These are phyloP conservation scores for Scedosporium minutisporum DNA, from an alignment of 2,329 filamentous ascomycete species.

Conservation along the genomic window DNA sequence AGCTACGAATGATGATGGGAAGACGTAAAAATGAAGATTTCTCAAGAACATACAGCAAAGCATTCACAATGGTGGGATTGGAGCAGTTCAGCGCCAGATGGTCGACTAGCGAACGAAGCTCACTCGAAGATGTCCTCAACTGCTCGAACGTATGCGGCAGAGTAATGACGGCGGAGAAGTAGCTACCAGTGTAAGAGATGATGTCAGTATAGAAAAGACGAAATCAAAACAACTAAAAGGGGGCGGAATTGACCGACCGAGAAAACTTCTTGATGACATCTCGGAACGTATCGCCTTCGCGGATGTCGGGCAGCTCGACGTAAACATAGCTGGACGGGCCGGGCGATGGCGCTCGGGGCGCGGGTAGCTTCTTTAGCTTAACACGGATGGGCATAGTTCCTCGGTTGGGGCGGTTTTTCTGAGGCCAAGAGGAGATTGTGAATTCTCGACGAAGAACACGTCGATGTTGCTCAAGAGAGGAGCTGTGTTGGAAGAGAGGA, in stretches of 20 bases:
- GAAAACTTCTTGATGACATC: slow-evolving; percentile 58
- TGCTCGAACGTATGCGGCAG: slow-evolving; percentile 65
- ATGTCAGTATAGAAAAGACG: neutral
- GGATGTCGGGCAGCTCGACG: slow-evolving; percentile 19
- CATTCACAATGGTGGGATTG: slow-evolving; percentile 62
- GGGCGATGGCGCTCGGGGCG: slow-evolving; percentile 13
- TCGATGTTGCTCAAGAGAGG: neutral
- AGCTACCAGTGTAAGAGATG: slow-evolving; percentile 30
- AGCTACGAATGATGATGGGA: neutral
- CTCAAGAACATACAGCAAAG: slow-evolving; percentile 51
- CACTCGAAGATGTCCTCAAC: slow-evolving; percentile 53
- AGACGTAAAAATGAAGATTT: neutral
- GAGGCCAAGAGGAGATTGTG: neutral
- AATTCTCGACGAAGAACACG: neutral
- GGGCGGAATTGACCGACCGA: slow-evolving; percentile 29
- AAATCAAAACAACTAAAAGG: neutral
- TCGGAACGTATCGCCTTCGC: slow-evolving; percentile 19
- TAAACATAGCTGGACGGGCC: slow-evolving; percentile 20
- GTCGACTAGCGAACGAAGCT: slow-evolving; percentile 48
- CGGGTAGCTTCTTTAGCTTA: slow-evolving; percentile 16
- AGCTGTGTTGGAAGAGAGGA: neutral
- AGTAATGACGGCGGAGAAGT: slow-evolving; percentile 51
- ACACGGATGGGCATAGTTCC: slow-evolving; percentile 18
- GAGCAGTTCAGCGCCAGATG: slow-evolving; percentile 54
- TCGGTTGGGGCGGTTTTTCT: neutral